A percentile compares a stretch with the other conserved stretches of the same genome.
Conservation (phyloP, 2,329 filamentous ascomycete genomes). For the Cytospora leucostoma region DNA sequence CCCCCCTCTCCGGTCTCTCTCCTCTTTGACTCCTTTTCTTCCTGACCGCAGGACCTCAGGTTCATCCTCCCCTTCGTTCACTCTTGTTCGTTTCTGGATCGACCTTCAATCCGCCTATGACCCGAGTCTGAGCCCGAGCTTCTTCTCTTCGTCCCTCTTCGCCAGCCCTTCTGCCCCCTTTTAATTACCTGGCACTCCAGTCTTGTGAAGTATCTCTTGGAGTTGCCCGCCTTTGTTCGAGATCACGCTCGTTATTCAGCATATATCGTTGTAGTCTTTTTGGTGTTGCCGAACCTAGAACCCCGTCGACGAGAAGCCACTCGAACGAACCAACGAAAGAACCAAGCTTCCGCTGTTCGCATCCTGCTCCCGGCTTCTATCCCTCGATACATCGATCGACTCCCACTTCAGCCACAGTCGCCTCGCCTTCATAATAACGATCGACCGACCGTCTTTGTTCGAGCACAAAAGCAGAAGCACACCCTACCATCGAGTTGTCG, state of each 20-base stretch:
- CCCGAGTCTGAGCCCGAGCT: conserved; percentile 26
- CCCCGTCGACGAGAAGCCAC: conserved; percentile 15
- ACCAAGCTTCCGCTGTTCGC: conserved; percentile 17
- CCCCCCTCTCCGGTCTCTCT: conserved; percentile 40
- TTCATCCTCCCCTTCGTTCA: conserved; percentile 32
- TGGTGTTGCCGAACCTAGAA: conserved; percentile 14
- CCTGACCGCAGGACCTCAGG: conserved; percentile 34
- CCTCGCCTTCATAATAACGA: conserved; percentile 21
- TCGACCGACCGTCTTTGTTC: conserved; percentile 24
- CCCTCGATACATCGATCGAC: conserved; percentile 5
- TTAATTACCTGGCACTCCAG: conserved; percentile 24
- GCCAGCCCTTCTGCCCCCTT: conserved; percentile 18
- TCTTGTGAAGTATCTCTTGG: conserved; percentile 17
- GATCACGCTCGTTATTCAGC: conserved; percentile 28
- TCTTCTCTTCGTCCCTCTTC: conserved; percentile 26
- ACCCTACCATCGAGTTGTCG: conserved; percentile 16
- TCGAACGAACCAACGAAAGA: conserved; percentile 9
- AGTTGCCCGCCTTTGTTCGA: conserved; percentile 25
- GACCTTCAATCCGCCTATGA: conserved; percentile 29
- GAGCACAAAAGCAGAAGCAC: conserved; percentile 19
- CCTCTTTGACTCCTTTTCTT: conserved; percentile 33
- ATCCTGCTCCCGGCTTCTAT: conserved; percentile 17
- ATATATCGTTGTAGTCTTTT: conserved; percentile 26
- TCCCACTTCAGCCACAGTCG: conserved; percentile 19
- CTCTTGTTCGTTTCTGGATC: conserved; percentile 35